These are phyloP conservation scores for Hysterangium stoloniferum DNA, from an alignment of 768 basidiomycete species.

Conservation along the genomic window DNA sequence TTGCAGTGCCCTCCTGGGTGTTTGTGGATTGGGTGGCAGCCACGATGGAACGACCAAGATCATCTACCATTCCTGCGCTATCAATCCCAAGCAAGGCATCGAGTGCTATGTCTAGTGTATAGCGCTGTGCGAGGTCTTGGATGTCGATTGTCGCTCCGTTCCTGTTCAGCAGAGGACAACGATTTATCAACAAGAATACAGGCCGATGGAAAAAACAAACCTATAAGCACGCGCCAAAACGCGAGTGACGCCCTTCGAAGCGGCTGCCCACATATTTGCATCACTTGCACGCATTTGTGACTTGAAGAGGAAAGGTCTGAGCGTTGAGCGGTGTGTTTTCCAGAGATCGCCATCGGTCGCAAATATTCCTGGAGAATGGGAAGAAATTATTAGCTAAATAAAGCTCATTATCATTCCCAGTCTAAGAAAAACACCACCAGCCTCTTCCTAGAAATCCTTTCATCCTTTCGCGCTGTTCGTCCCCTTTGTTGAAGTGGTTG, in stretches of 20 bases:
- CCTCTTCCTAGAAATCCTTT: neutral
- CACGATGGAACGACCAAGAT: too few relatives aligned
- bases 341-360: neutral
- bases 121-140: neutral
- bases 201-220: neutral
- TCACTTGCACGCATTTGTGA: neutral
- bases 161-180: too few relatives aligned
- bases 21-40: too few relatives aligned
- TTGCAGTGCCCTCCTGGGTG: too few relatives aligned
- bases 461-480: neutral
- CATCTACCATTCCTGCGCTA: too few relatives aligned
- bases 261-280: too few relatives aligned
- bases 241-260: neutral
- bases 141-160: neutral
- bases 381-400: too few relatives aligned
- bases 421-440: too few relatives aligned
- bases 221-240: neutral
- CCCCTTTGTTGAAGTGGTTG: neutral
- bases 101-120: neutral
- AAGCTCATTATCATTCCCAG: too few relatives aligned
- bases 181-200: neutral
- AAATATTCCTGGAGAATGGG: too few relatives aligned
- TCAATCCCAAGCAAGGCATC: neutral
- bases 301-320: neutral
- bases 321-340: neutral